A percentile compares a stretch with the other conserved stretches of the same genome.
Evolutionary conservation across 768 basidiomycete species (phyloP).

Genomic region (Suillus placidus): DNA sequence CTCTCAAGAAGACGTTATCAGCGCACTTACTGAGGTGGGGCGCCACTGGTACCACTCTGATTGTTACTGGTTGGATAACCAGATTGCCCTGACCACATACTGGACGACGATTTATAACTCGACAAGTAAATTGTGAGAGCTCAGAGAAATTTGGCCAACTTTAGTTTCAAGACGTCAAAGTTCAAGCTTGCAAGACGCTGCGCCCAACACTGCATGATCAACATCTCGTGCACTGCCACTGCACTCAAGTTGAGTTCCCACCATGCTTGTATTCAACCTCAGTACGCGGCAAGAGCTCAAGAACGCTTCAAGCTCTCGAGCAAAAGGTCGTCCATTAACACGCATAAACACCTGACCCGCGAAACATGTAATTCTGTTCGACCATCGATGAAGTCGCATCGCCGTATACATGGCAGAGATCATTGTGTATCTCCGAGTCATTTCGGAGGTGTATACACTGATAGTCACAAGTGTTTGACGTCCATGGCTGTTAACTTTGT

Average conservation of each 20-base stretch:
- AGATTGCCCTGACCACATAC: conserved; percentile 15
- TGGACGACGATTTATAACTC: background rate
- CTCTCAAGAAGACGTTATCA: too few species aligned
- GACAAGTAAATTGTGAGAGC: background rate
- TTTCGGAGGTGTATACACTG: background rate
- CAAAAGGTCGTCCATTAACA: background rate
- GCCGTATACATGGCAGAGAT: background rate
- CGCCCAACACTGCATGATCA: too few species aligned
- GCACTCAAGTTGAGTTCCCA: too few species aligned
- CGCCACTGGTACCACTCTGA: background rate
- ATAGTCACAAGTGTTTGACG: background rate
- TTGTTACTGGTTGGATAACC: conserved; percentile 8
- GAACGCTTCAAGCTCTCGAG: too few species aligned
- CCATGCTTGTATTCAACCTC: too few species aligned
- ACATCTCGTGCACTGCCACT: background rate
- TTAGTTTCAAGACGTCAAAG: background rate
- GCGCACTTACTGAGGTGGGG: conserved; percentile 19
- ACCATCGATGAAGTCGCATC: background rate
- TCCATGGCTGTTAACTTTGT: background rate
- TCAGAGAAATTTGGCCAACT: background rate
- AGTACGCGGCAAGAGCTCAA: too few species aligned
- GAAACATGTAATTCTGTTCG: background rate
- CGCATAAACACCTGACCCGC: background rate
- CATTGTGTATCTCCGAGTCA: background rate
- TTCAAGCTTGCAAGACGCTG: background rate